phyloP scores from a whole-genome alignment of 305 asterid genomes.

The Andrographis paniculata region DNA sequence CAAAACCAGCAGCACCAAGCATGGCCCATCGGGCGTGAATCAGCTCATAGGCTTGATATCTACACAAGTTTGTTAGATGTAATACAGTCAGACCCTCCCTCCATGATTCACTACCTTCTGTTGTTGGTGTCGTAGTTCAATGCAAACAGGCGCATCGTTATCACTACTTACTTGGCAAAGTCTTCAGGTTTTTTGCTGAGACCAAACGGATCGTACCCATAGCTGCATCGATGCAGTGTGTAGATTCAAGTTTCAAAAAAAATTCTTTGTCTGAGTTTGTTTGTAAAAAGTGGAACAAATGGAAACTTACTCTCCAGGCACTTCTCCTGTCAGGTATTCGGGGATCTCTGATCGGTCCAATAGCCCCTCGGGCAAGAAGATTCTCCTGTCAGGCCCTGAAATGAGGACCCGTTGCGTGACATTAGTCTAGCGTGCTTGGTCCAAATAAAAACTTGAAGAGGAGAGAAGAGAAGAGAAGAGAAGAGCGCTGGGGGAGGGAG shows the following conservation, averaged over 20 bases:
- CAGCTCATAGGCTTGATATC: conserved; percentile 87
- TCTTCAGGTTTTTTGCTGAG: conserved; percentile 90
- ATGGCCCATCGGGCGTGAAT: conserved; percentile 97
- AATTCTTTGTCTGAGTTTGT: too few relatives aligned
- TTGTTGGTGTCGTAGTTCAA: too few relatives aligned
- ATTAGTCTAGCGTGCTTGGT: too few relatives aligned
- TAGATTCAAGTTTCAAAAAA: too few relatives aligned
- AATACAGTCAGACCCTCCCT: too few relatives aligned
- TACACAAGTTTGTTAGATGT: conserved; percentile 21
- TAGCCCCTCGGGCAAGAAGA: conserved; percentile 90
- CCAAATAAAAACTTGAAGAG: background rate
- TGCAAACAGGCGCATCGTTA: too few relatives aligned
- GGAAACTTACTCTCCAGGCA: conserved; percentile 87
- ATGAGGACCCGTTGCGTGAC: background rate
- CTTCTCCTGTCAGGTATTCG: conserved; percentile 89
- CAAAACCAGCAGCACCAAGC: conserved; percentile 95
- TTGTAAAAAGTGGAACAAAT: too few relatives aligned
- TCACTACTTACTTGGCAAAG: conserved; percentile 59
- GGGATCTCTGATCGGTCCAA: conserved; percentile 97
- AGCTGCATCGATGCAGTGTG: too few relatives aligned
- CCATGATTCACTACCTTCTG: too few relatives aligned
- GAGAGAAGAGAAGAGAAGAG: background rate
- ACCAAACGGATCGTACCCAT: conserved; percentile 97
- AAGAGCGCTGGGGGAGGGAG: background rate
- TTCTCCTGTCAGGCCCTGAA: conserved; percentile 96